A percentile compares a stretch with the other conserved stretches of the same genome.
These are phyloP conservation scores for Umbelopsis isabellina DNA, from an alignment of 192 early-diverging fungal species.

Conservation along the genomic window DNA sequence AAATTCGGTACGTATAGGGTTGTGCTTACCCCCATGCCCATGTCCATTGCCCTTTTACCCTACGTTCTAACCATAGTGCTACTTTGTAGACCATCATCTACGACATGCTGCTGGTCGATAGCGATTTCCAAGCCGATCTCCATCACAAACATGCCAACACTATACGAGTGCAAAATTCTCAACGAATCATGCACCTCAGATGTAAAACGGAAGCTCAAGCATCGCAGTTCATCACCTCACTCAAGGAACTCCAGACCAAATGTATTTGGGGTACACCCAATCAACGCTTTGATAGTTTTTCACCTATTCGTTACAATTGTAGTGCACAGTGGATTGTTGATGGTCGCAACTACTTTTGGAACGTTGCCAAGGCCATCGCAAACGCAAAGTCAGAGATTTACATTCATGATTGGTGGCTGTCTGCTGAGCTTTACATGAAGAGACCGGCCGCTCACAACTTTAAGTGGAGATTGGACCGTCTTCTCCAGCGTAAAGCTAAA, in stretches of 20 bases:
- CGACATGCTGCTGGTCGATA: slow-evolving; percentile 51
- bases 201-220: slow-evolving; percentile 65
- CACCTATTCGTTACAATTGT: slow-evolving; percentile 65
- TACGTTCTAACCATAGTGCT: not conserved
- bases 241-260: slow-evolving; percentile 51
- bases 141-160: slow-evolving; percentile 31
- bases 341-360: slow-evolving; percentile 75
- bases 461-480: slow-evolving; percentile 71
- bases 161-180: slow-evolving; percentile 48
- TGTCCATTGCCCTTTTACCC: too few relatives aligned
- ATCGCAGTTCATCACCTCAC: slow-evolving; percentile 63
- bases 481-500: slow-evolving; percentile 78
- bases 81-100: slow-evolving; percentile 39
- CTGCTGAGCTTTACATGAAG: slow-evolving; percentile 70
- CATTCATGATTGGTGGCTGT: slow-evolving; percentile 81
- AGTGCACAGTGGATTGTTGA: slow-evolving; percentile 74
- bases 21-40: not conserved
- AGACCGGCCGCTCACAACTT: slow-evolving; percentile 65
- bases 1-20: slow-evolving; percentile 42
- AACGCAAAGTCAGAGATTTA: slow-evolving; percentile 72
- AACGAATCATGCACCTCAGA: slow-evolving; percentile 64
- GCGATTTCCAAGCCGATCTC: slow-evolving; percentile 40
- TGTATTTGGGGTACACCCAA: slow-evolving; percentile 56
- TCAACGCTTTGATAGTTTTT: slow-evolving; percentile 70
- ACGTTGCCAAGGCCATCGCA: slow-evolving; percentile 68